These are phyloP conservation scores for Xylariaceae sp. DNA, from an alignment of 2,329 filamentous ascomycete species.

Conservation along the genomic window DNA sequence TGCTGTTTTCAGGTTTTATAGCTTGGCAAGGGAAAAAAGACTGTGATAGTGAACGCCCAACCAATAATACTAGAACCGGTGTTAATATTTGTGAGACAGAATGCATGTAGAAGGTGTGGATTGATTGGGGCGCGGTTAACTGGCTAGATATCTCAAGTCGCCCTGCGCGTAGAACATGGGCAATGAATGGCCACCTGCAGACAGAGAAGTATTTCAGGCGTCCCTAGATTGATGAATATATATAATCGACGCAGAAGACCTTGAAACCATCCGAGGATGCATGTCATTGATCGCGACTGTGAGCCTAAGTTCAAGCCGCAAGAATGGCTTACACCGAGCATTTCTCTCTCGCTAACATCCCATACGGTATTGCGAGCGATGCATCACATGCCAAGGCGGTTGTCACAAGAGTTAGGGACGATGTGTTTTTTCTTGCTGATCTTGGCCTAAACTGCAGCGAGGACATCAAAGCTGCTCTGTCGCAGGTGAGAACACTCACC, in stretches of 20 bases:
- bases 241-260: background rate
- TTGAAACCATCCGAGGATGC: background rate
- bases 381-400: slow-evolving; percentile 38
- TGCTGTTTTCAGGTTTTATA: background rate
- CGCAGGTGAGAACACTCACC: slow-evolving; percentile 13
- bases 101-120: background rate
- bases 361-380: slow-evolving; percentile 49
- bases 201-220: background rate
- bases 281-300: background rate
- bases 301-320: background rate
- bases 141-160: background rate
- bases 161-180: background rate
- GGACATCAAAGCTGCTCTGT: slow-evolving; percentile 13
- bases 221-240: background rate
- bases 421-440: slow-evolving; percentile 49
- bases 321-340: slow-evolving; percentile 32
- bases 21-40: background rate
- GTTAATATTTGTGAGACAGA: too few relatives aligned
- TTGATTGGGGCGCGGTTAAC: background rate
- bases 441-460: slow-evolving; percentile 31
- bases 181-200: background rate
- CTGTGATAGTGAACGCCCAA: background rate
- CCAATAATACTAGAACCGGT: background rate
- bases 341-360: slow-evolving; percentile 51
- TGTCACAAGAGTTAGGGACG: slow-evolving; percentile 48